A percentile compares a stretch with the other conserved stretches of the same genome.
These are phyloP conservation scores for Curvularia sp. DNA, from an alignment of 2,329 filamentous ascomycete species.

Conservation along the genomic window DNA sequence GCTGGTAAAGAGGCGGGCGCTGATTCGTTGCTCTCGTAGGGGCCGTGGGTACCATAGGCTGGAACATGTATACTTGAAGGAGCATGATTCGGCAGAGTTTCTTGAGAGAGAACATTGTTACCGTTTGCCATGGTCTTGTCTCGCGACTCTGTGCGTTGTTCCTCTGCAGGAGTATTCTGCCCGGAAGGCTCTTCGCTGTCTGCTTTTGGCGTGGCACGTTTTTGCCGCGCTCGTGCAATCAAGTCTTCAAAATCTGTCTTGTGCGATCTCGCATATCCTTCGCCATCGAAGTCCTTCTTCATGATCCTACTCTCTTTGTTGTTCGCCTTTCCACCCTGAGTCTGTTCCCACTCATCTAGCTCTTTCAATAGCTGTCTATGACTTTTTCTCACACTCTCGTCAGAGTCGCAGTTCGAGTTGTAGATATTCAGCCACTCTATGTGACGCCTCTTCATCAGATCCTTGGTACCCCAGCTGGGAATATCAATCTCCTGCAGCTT, in stretches of 20 bases:
- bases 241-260: constrained; percentile 78
- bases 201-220: constrained; percentile 52
- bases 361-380: constrained; percentile 78
- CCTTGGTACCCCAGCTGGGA: constrained; percentile 70
- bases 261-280: constrained; percentile 76
- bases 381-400: constrained; percentile 65
- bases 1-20: constrained; percentile 31
- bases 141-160: background rate
- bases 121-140: constrained; percentile 8
- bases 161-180: constrained; percentile 17
- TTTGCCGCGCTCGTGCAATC: constrained; percentile 75
- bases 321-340: constrained; percentile 68
- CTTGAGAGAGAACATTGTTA: constrained; percentile 1
- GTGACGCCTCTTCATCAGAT: constrained; percentile 78
- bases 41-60: constrained; percentile 11
- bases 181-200: constrained; percentile 23
- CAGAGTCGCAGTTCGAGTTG: constrained; percentile 96
- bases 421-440: constrained; percentile 94
- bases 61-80: constrained; percentile 5
- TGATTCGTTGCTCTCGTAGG: constrained; percentile 37
- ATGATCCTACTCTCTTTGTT: constrained; percentile 63
- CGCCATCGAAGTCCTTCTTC: constrained; percentile 86
- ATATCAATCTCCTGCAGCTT: constrained; percentile 85
- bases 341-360: constrained; percentile 85
- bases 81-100: constrained; percentile 5